Evolutionary conservation across 495 filamentous ascomycete genomes (phyloP).

Genomic region (Neurospora discreta): DNA sequence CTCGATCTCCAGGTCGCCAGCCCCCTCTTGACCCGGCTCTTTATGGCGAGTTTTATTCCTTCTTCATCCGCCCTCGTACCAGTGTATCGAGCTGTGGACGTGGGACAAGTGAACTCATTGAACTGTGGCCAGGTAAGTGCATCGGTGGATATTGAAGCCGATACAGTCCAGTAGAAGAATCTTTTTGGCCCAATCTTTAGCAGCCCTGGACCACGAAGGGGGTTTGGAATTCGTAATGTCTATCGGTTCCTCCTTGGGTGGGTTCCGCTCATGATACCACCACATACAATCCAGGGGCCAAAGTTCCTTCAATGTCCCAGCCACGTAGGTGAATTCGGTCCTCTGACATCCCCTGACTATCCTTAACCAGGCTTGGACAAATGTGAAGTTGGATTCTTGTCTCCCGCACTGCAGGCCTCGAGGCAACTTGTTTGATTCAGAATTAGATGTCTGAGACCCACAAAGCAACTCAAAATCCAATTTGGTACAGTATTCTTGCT

Average conservation of each 20-base stretch:
- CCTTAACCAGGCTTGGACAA: not conserved
- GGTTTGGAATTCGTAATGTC: accelerated
- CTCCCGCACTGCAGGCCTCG: not conserved
- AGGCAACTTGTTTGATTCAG: not conserved
- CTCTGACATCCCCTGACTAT: not conserved
- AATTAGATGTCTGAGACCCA: accelerated
- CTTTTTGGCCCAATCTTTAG: not conserved
- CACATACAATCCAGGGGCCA: not conserved
- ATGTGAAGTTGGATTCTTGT: not conserved
- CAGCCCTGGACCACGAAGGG: not conserved
- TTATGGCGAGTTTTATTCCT: not conserved
- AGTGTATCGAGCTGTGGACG: not conserved
- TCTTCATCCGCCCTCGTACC: not conserved
- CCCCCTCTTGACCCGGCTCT: not conserved
- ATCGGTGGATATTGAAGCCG: too few species aligned
- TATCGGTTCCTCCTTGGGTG: not conserved
- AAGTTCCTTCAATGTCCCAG: slow-evolving; percentile 8
- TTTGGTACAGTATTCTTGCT: accelerated
- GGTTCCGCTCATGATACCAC: not conserved
- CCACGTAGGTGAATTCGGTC: slow-evolving; percentile 9
- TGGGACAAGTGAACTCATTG: not conserved
- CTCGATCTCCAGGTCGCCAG: too few species aligned
- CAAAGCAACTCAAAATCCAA: not conserved
- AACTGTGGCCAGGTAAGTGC: not conserved
- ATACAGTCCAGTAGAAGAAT: not conserved